A percentile compares a stretch with the other conserved stretches of the same genome.
These are phyloP conservation scores for Alternaria angustiovoidea DNA, from an alignment of 2,329 filamentous ascomycete species.

Conservation along the genomic window DNA sequence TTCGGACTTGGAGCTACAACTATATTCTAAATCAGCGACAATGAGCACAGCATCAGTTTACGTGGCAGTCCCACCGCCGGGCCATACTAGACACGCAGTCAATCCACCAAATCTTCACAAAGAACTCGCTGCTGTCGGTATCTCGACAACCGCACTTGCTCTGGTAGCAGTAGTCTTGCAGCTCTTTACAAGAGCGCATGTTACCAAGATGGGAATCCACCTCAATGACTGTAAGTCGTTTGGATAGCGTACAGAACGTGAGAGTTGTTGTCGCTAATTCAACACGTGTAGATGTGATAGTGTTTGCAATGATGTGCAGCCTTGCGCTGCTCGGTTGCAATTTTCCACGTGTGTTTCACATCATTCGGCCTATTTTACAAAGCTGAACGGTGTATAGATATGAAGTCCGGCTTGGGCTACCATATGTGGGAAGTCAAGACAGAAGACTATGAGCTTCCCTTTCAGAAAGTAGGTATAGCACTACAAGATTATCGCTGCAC, in stretches of 20 bases:
- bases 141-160: not conserved
- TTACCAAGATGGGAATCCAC: not conserved
- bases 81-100: not conserved
- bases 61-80: not conserved
- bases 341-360: not conserved
- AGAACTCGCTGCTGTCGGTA: not conserved
- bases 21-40: not conserved
- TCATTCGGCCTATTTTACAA: accelerated
- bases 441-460: not conserved
- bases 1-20: not conserved
- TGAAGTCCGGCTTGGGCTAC: not conserved
- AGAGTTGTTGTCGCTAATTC: not conserved
- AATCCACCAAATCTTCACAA: not conserved
- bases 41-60: not conserved
- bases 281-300: not conserved
- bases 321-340: constrained; percentile 3
- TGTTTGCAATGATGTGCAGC: not conserved
- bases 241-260: not conserved
- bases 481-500: not conserved
- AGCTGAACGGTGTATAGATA: not conserved
- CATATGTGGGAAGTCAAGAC: constrained; percentile 2
- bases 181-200: not conserved
- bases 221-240: not conserved
- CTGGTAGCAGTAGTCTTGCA: not conserved
- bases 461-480: not conserved